Base-by-base conservation (phyloP, 2,329 filamentous ascomycete species). In the Sporothrix phasma region DNA sequence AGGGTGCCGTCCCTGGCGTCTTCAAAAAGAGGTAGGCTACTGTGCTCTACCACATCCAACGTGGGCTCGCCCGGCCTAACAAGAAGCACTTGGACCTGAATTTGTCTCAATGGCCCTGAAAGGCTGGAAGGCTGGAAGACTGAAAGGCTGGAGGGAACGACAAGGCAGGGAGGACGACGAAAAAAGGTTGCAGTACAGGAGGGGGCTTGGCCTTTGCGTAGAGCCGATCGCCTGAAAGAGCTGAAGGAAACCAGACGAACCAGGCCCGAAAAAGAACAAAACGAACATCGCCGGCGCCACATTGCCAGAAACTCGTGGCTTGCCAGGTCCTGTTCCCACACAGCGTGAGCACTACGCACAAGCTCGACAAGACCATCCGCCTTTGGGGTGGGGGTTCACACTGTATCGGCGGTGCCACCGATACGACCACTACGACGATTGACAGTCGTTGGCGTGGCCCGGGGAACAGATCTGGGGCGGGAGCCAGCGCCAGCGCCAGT, bases 321-420 rank as follows among this genome's bases (percentile, higher is more conserved):
- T 61, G 58, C 58, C 58, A 47, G 58, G 58, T 24, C 58, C 29
- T 61, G 58, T 61, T 61, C 58, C 58, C 58, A 61, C 58, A 61
- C 43, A 46, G 19, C 58, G 41, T 15, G 41, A 19, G 58, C 58
- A 61, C 58, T 61, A 61, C 58, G 43, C 54, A 45, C 54, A 59
- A 45, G 54, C 31, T 54, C 51, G 54, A 26, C 54, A 43, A 43
- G 22, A 24, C 45, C 56, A 39, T 43, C 39, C 56, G 15, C 39
- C 31, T 41, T 39, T n/a, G n/a, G n/a, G n/a, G n/a, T n/a, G n/a
- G n/a, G 22, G 26, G 34, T 41, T 41, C 34, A 17, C 34, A 17
- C 47, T 19, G 34, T 11, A 54, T 59, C 37, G 24, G 37, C 37
- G 37, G 26, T 37, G 39, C 31, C 51, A 22, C 31, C 37, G 31